Base-by-base conservation (phyloP, 2,329 filamentous ascomycete genomes). In the Penicillium brevicompactum region DNA sequence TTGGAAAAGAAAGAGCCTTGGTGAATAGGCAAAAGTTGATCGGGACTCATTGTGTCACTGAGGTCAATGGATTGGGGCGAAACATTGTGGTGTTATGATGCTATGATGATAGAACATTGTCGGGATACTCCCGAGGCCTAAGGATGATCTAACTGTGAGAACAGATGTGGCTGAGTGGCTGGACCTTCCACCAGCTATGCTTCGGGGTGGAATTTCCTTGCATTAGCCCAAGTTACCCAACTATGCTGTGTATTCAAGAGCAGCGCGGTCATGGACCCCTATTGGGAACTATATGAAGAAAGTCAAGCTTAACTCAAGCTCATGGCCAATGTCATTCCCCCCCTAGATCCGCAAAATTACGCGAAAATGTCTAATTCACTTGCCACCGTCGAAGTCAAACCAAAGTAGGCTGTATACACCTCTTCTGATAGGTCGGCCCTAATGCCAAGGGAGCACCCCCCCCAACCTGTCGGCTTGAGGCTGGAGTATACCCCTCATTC, bases 61-160 rank as follows among this genome's bases (percentile, higher is more conserved):
- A 7, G 18, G 2, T 46, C 10, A 9, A 27, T 14, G 31, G 22
- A 27, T 42, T 10, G 8, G n/a, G 34, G 11, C 14, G 24, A 16
- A 34, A 37, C n/a, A n/a, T 18, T 18, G 21, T 46, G 30, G 22
- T 24, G 24, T 14, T 46, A 53, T 58, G 51, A 60, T 62, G 55
- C 27, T 45, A 49, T 27, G 1, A 50, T 55, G 55, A 60, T 53
- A 43, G 51, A 57, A 55, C 22, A 21, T 21, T 34, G 3, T n/a
- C 48, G 50, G 34, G 18, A 42, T 31, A 22, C 21, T 48, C 18
- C 47, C 45, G 24, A 13, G 11, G 34, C 34, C 34, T 42, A 16
- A n/a, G n/a, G 24, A 55, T 61, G 59, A 62, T 55, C 11, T 53
- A 49, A 62, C 44, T 30, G 14, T 55, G 50, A 52, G 55, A 37